Base-by-base conservation (phyloP, 2,329 filamentous ascomycete species). In the Raffaelea albimanens region DNA sequence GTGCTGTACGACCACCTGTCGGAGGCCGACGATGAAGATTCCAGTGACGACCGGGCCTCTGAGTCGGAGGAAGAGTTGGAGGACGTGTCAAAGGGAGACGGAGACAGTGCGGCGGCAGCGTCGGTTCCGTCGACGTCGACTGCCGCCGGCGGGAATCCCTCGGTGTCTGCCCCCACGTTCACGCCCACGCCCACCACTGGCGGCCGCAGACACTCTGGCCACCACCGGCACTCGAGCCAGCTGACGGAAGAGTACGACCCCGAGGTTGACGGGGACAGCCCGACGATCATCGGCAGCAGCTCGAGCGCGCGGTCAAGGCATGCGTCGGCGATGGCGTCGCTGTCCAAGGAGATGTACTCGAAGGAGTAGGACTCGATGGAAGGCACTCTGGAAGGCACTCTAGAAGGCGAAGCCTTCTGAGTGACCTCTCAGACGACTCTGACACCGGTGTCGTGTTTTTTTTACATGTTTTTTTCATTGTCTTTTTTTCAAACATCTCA, bases 211-310 rank as follows among this genome's bases (percentile, higher is more conserved):
- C n/a, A n/a, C n/a, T n/a, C n/a, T n/a, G n/a, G n/a, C n/a, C n/a
- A n/a, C n/a, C n/a, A n/a, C n/a, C n/a, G n/a, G n/a, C n/a, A n/a
- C n/a, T n/a, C n/a, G n/a, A n/a, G n/a, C n/a, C n/a, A n/a, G n/a
- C n/a, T n/a, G n/a, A n/a, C n/a, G n/a, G n/a, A n/a, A n/a, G 67
- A 68, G 47, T 70, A 70, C 49, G 65, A 71, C 48, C 68, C 72
- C 2, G 66, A 63, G 2, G 49, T 67, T 40, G 72, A 75, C 51
- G 72, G 71, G 1, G 64, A 64, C 50, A 61, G 54, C 21, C 63
- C 63, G 45, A 67, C 66, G 1, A 54, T 66, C 2, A 59, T 67
- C 34, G 66, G 65, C 46, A 67, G 65, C 53, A 64, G 59, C 50
- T 57, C 58, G 20, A 67, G 64, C 55, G 58, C 57, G 22, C 57